Percentiles rank a stretch among this genome's conserved stretches.
Evolutionary conservation across 345 rosid species (phyloP).

Genomic region (Microcos paniculata): DNA sequence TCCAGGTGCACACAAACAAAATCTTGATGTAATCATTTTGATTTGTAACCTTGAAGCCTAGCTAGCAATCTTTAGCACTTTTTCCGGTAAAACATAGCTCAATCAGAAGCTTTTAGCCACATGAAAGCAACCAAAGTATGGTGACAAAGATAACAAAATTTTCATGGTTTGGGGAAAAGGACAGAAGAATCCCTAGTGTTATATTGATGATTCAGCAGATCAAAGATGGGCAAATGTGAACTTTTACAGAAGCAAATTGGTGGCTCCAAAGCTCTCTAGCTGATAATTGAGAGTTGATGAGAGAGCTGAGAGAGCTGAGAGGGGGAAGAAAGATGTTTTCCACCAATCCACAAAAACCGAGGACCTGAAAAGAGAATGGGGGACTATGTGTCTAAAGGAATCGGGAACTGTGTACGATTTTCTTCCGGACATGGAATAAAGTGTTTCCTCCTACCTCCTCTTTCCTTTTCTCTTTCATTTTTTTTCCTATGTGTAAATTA

Average conservation of each 20-base stretch:
- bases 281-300: neutral
- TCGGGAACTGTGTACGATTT: slow-evolving; percentile 60
- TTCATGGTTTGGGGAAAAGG: neutral
- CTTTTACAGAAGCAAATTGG: slow-evolving; percentile 4
- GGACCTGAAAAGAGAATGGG: slow-evolving; percentile 38
- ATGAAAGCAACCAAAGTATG: neutral
- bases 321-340: slow-evolving; percentile 11
- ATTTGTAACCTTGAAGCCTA: neutral
- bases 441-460: slow-evolving; percentile 27
- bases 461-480: slow-evolving; percentile 1
- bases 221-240: neutral
- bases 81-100: neutral
- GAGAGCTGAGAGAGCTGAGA: neutral
- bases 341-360: slow-evolving; percentile 32
- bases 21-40: neutral
- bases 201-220: neutral
- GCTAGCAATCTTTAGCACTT: neutral
- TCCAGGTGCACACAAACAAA: slow-evolving; percentile 8
- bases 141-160: neutral
- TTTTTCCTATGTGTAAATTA: neutral
- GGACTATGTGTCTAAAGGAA: slow-evolving; percentile 39
- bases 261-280: neutral
- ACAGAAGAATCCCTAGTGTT: neutral
- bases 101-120: neutral
- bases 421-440: slow-evolving; percentile 50